Percentiles rank a stretch among this genome's conserved stretches.
Conservation (phyloP, 2,329 filamentous ascomycete species). For the Fusarium sp. region DNA sequence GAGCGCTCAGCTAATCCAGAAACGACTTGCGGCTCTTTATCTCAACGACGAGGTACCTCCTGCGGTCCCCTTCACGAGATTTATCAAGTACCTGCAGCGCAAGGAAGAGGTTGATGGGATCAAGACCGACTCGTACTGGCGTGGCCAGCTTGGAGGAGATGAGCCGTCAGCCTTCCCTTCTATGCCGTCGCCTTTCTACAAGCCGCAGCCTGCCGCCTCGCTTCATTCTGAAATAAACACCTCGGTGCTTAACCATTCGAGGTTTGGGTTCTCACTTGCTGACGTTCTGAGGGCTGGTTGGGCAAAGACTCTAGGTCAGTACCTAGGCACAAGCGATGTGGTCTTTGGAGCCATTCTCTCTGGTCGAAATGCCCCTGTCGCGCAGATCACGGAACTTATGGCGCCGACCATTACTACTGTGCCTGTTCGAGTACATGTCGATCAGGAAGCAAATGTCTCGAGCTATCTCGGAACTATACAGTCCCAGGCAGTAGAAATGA, state of each 20-base stretch:
- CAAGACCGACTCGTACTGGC: neutral
- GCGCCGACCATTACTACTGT: neutral
- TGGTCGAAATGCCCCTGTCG: neutral
- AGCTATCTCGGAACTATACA: fast-evolving
- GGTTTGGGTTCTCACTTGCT: neutral
- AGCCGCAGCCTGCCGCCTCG: neutral
- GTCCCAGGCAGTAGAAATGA: neutral
- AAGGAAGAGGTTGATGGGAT: neutral
- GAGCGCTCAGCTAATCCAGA: neutral
- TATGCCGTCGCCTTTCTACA: neutral
- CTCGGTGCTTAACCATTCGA: neutral
- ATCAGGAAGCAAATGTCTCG: fast-evolving
- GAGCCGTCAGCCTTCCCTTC: neutral
- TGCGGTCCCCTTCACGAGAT: neutral
- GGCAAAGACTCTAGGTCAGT: neutral
- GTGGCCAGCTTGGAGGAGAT: conserved; percentile 4
- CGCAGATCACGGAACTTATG: neutral
- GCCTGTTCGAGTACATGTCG: neutral
- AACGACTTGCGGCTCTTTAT: neutral
- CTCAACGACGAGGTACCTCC: neutral
- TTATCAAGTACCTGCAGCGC: neutral
- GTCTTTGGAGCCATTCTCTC: conserved; percentile 1
- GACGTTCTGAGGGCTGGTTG: neutral
- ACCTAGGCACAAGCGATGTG: neutral
- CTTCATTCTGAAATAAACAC: neutral